phyloP scores from a whole-genome alignment of 768 basidiomycete species.

The Suillus bovinus region DNA sequence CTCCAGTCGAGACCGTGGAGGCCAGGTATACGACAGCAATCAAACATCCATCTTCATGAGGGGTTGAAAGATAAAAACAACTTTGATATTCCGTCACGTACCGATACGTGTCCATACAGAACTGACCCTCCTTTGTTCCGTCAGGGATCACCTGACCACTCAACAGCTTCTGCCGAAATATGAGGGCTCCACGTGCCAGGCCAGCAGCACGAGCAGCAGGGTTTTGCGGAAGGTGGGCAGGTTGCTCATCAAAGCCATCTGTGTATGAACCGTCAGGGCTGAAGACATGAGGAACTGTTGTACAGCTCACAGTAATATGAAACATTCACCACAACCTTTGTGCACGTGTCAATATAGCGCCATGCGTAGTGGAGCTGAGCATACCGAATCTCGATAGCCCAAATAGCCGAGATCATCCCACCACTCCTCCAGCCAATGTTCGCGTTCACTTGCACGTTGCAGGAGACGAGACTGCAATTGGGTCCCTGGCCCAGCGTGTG shows the following conservation, averaged over 20 bases:
- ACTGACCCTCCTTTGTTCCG: constrained; percentile 60
- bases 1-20: constrained; percentile 76
- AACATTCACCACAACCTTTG: constrained; percentile 85
- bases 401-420: constrained; percentile 89
- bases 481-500: constrained; percentile 39
- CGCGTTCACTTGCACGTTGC: constrained; percentile 49
- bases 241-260: constrained; percentile 81
- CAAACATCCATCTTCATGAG: constrained; percentile 82
- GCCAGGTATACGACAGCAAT: constrained; percentile 82
- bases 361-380: constrained; percentile 21
- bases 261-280: constrained; percentile 13
- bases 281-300: constrained; percentile 1
- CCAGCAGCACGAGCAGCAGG: constrained; percentile 69
- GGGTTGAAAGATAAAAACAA: not conserved
- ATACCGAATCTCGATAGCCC: constrained; percentile 81
- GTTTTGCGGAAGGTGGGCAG: constrained; percentile 56
- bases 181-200: constrained; percentile 67
- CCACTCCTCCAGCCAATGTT: constrained; percentile 92
- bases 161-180: constrained; percentile 71
- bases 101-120: constrained; percentile 91
- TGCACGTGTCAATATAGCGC: constrained; percentile 18
- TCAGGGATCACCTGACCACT: constrained; percentile 68
- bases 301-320: constrained; percentile 85
- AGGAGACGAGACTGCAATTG: constrained; percentile 68
- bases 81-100: constrained; percentile 25